These are phyloP conservation scores for Calycina herbarum DNA, from an alignment of 2,329 filamentous ascomycete genomes.

Conservation along the genomic window DNA sequence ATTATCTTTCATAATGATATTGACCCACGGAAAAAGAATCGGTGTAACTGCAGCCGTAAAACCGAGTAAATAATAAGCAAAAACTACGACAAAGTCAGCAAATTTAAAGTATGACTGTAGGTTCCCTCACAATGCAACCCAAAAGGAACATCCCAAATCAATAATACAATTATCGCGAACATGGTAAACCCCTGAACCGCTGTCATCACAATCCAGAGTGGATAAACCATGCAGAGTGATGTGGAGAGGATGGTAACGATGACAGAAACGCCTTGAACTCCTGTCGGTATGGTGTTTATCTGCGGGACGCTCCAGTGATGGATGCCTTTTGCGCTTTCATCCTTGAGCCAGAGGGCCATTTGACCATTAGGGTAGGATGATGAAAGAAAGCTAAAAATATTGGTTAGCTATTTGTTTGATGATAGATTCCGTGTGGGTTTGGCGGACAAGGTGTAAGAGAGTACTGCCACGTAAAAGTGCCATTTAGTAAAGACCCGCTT, in stretches of 20 bases:
- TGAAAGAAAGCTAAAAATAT: not conserved
- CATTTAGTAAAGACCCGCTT: not conserved
- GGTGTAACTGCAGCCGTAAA: constrained; percentile 34
- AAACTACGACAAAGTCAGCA: constrained; percentile 18
- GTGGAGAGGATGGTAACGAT: not conserved
- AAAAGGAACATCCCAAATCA: not conserved
- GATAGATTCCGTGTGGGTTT: not conserved
- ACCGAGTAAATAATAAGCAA: constrained; percentile 32
- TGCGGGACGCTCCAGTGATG: not conserved
- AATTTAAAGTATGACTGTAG: not conserved
- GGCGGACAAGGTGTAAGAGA: not conserved
- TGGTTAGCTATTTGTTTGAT: too few relatives aligned
- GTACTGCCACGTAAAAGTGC: not conserved
- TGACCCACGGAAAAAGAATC: constrained; percentile 35
- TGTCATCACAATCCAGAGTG: not conserved
- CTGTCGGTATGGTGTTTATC: not conserved
- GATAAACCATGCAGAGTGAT: not conserved
- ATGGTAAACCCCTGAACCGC: not conserved
- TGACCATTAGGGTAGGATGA: not conserved
- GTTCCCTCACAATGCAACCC: not conserved
- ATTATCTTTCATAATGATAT: constrained; percentile 35
- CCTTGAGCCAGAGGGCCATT: not conserved
- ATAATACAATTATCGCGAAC: not conserved
- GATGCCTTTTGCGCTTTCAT: not conserved
- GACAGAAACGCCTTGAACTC: not conserved